Conservation (phyloP, 176 grass and related monocot genomes). For the Triticum aestivum region DNA sequence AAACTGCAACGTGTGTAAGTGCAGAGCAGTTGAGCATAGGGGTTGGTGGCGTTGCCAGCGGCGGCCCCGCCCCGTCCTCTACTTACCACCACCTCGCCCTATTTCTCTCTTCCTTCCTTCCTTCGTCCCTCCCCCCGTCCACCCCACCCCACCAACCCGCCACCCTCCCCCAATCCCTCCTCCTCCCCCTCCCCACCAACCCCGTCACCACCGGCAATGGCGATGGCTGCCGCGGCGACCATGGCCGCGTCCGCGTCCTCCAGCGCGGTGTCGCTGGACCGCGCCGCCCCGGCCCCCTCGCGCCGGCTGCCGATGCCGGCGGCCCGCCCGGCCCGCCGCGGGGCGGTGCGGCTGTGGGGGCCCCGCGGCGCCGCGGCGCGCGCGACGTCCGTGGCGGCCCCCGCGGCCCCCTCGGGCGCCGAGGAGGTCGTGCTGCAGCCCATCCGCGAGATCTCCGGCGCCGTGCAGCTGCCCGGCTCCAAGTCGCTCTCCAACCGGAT, state of each 20-base stretch:
- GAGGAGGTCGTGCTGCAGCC: slow-evolving; percentile 89
- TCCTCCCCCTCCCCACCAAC: neutral
- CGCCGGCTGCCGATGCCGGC: slow-evolving; percentile 23
- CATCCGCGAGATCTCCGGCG: slow-evolving; percentile 91
- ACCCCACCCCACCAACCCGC: neutral
- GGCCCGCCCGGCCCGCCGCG: neutral
- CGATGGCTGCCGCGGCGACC: neutral
- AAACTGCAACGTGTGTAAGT: too few relatives aligned
- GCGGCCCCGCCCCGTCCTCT: neutral
- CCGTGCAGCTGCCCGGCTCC: slow-evolving; percentile 82
- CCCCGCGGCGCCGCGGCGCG: neutral
- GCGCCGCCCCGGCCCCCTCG: slow-evolving; percentile 1
- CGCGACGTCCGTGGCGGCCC: slow-evolving; percentile 45
- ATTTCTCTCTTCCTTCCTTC: slow-evolving; percentile 29
- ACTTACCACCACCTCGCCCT: neutral
- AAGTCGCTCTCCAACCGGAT: slow-evolving; percentile 99
- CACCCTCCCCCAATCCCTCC: neutral
- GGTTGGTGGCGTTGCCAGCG: slow-evolving; percentile 24
- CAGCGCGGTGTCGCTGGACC: slow-evolving; percentile 36
- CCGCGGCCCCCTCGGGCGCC: slow-evolving; percentile 45
- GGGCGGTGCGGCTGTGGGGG: slow-evolving; percentile 6
- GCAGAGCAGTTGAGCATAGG: too few relatives aligned
- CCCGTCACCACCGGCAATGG: neutral
- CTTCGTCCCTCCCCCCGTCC: neutral
- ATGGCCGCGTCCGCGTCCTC: slow-evolving; percentile 10